Evolutionary conservation across 2,329 filamentous ascomycete genomes (phyloP).

Genomic region (Pseudogymnoascus sp.): DNA sequence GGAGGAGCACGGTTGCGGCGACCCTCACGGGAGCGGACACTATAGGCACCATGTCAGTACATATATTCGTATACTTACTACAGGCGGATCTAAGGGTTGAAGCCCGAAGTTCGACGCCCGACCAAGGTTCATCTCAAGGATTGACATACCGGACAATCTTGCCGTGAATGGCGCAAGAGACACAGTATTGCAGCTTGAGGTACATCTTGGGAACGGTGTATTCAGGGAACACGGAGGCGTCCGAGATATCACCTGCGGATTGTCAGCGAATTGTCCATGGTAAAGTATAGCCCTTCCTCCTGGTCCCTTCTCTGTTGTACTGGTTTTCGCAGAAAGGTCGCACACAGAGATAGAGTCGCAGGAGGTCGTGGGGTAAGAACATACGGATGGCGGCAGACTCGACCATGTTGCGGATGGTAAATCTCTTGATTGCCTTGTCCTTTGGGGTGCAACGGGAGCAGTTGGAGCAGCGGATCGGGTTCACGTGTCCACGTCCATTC

Average conservation of each 20-base stretch:
- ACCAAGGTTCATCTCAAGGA: constrained; percentile 54
- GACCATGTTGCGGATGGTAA: constrained; percentile 99
- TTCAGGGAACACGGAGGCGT: constrained; percentile 98
- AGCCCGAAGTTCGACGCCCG: constrained; percentile 31
- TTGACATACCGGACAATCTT: constrained; percentile 98
- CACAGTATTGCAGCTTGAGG: constrained; percentile 99
- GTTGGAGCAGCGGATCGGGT: constrained; percentile 93
- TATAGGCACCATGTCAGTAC: constrained; percentile 33
- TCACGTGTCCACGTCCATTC: constrained; percentile 99
- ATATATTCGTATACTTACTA: background rate
- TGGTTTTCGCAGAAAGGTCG: constrained; percentile 6
- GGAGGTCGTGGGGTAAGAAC: constrained; percentile 35
- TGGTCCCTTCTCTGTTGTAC: background rate
- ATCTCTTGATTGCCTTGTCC: constrained; percentile 99
- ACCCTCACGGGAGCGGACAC: constrained; percentile 93
- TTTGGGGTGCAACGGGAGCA: constrained; percentile 66
- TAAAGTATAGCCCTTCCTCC: constrained; percentile 2
- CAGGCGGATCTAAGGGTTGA: constrained; percentile 3
- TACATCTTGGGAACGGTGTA: constrained; percentile 99
- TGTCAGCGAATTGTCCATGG: constrained; percentile 10
- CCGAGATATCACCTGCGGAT: constrained; percentile 91
- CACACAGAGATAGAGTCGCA: background rate
- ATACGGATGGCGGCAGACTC: constrained; percentile 99
- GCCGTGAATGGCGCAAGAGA: constrained; percentile 99
- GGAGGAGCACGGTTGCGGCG: constrained; percentile 98